Evolutionary conservation across 805 yeast genomes (phyloP), one percentile per base, ranked within the genome.

Genomic region (Kodamaea restingae): DNA sequence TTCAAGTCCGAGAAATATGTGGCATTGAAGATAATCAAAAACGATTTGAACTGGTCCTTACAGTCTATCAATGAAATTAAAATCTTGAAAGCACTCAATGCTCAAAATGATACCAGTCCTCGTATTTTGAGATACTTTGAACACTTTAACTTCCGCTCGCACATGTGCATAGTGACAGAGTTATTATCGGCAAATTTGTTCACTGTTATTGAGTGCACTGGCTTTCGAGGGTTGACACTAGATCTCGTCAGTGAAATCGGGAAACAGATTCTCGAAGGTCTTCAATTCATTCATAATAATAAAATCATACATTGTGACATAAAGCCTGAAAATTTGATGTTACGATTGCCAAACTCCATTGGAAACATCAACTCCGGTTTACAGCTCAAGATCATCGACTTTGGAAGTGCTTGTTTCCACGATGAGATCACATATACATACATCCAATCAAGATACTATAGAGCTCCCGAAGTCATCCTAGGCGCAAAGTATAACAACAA

Each of bases 261-360:
- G 0, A 54, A 47, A 30, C 86, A 84, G 43, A 62, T 84, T 3
- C 58, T 85, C 10, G 55, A 64, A 6, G 90, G 86, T 0, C 56
- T 88, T 32, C 57, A 68, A n/a, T 78, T 68, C 46, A 65, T 88
- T 24, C 88, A 83, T 48, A 47, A 61, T 0, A 54, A 67, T 18
- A 65, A 70, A 9, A 72, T 88, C 5, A 77, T 88, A 18, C 96
- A 88, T 55, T 87, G 95, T 51, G 96, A 88, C 55, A 63, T 88
- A 41, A 88, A 88, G 53, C 96, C 95, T 0, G 95, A 86, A 51
- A 88, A 88, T 58, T 66, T 88, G 26, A 78, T 86, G 80, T 59
- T 84, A 4, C 54, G 56, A 35, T 43, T 67, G 10, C 73, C 73
- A 1, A 50, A 38, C 8, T 9, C 31, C 3, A 18, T 26, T 11